phyloP scores from a whole-genome alignment of 495 filamentous ascomycete species.

The Tuber magnatum region DNA sequence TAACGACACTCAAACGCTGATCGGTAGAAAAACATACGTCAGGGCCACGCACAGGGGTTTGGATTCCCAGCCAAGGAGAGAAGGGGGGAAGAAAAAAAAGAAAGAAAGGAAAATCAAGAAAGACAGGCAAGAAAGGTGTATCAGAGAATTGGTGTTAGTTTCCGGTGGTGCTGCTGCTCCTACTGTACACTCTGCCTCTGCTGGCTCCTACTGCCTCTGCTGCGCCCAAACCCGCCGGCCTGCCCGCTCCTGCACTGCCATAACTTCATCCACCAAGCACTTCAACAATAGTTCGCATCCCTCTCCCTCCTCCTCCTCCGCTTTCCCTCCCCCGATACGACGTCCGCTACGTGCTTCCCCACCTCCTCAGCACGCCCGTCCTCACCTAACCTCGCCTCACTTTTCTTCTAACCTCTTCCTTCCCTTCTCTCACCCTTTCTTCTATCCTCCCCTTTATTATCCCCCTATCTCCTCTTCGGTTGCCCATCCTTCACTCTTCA shows the following conservation, averaged over 20 bases:
- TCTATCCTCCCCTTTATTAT: background rate
- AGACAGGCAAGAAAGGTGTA: background rate
- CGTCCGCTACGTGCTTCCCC: background rate
- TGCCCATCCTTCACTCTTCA: background rate
- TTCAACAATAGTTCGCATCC: background rate
- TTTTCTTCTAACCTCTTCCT: background rate
- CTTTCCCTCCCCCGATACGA: background rate
- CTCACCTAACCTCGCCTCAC: background rate
- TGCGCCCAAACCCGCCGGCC: slow-evolving; percentile 1
- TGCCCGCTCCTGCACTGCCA: slow-evolving; percentile 2
- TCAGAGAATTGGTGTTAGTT: background rate
- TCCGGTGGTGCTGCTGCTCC: background rate
- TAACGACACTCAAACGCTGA: background rate
- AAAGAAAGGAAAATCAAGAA: background rate
- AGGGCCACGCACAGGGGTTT: background rate
- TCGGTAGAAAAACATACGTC: slow-evolving; percentile 4
- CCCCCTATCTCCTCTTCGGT: background rate
- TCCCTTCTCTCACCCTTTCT: background rate
- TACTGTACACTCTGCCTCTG: background rate
- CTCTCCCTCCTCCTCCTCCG: background rate
- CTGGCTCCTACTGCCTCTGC: background rate
- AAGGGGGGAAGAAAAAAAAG: background rate
- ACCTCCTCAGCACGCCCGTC: background rate
- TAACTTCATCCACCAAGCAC: background rate
- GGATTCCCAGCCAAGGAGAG: background rate